Evolutionary conservation across 2,329 filamentous ascomycete genomes (phyloP).

Genomic region (Aspergillus proliferans): DNA sequence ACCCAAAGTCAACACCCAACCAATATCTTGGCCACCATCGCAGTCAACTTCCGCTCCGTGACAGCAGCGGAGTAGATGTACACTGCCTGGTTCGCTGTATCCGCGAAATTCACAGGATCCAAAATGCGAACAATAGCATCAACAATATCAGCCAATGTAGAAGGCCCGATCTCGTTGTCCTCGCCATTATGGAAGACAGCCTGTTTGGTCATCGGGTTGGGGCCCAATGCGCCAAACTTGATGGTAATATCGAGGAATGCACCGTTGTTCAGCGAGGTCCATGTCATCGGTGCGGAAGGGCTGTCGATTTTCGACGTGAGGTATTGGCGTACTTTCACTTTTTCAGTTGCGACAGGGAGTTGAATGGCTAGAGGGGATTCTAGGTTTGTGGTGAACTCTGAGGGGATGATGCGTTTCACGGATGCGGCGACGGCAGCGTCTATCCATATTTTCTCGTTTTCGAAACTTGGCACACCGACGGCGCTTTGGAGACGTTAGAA

Average conservation of each 20-base stretch:
- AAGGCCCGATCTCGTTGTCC: neutral
- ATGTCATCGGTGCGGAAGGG: neutral
- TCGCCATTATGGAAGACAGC: conserved; percentile 1
- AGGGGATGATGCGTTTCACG: conserved; percentile 42
- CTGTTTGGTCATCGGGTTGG: neutral
- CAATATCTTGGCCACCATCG: neutral
- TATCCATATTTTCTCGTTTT: conserved; percentile 7
- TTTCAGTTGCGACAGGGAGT: conserved; percentile 6
- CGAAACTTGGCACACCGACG: neutral
- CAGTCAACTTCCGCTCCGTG: neutral
- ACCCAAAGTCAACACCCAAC: neutral
- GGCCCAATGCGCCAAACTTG: neutral
- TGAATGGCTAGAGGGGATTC: conserved; percentile 1
- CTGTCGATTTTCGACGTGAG: neutral
- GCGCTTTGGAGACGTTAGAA: neutral
- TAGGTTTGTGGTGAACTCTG: conserved; percentile 27
- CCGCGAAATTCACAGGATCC: neutral
- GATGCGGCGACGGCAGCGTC: conserved; percentile 37
- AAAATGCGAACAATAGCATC: conserved; percentile 1
- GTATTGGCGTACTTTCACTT: conserved; percentile 12
- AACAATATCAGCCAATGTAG: neutral
- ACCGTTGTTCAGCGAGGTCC: conserved; percentile 6
- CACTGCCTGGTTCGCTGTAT: neutral
- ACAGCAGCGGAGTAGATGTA: conserved; percentile 1
- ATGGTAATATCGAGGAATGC: conserved; percentile 6